phyloP scores from a whole-genome alignment of 2,329 filamentous ascomycete genomes.

The Chrysosporium keratinophilum region DNA sequence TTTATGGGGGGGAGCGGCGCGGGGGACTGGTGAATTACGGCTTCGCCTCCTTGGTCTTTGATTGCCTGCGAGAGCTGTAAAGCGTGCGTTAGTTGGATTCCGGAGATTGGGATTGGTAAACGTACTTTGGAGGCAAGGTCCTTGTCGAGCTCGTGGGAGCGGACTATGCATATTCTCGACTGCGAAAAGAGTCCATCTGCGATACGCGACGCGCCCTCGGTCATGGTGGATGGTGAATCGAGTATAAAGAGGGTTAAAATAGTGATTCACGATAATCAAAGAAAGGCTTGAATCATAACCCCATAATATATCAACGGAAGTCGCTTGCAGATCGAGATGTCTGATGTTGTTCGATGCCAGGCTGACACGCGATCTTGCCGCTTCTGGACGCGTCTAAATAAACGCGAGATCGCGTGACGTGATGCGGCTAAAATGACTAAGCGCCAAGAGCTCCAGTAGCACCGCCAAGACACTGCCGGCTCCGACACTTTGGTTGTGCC shows the following conservation, averaged over 20 bases:
- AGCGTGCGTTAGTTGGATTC: not conserved
- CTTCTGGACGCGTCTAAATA: not conserved
- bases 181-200: conserved; percentile 35
- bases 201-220: conserved; percentile 17
- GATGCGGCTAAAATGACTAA: not conserved
- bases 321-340: too few species aligned
- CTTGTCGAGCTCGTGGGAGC: conserved; percentile 32
- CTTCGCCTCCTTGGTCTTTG: conserved; percentile 40
- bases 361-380: not conserved
- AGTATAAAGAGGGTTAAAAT: not conserved
- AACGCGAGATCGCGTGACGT: conserved; percentile 1
- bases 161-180: conserved; percentile 39
- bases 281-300: too few species aligned
- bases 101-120: not conserved
- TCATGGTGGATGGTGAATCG: conserved; percentile 19
- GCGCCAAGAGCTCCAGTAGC: too few species aligned
- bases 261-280: not conserved
- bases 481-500: not conserved
- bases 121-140: conserved; percentile 35
- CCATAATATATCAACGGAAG: too few species aligned
- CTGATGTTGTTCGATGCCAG: not conserved
- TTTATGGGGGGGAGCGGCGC: conserved; percentile 31
- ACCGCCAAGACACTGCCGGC: too few species aligned
- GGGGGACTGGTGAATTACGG: conserved; percentile 33
- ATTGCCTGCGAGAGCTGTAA: conserved; percentile 30